A percentile compares a stretch with the other conserved stretches of the same genome.
Conservation (phyloP, 768 basidiomycete species). For the Boletus edulis region DNA sequence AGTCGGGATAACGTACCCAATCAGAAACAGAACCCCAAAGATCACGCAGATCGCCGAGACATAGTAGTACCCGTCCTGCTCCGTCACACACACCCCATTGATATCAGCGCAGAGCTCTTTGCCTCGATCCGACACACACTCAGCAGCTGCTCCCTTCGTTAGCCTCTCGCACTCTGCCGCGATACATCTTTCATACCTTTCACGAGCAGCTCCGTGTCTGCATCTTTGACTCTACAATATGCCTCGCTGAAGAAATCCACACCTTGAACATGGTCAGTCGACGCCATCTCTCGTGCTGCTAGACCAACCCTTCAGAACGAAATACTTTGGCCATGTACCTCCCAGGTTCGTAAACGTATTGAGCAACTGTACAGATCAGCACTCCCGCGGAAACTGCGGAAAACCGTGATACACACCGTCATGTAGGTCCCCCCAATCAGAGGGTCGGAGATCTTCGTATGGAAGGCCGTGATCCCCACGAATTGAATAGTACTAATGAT, state of each 20-base stretch:
- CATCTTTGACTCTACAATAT: conserved; percentile 71
- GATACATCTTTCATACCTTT: conserved; percentile 43
- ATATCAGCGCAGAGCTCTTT: conserved; percentile 73
- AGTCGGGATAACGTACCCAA: conserved; percentile 79
- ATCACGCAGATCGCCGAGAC: conserved; percentile 76
- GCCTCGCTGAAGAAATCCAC: conserved; percentile 89
- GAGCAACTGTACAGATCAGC: conserved; percentile 55
- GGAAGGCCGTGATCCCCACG: conserved; percentile 98
- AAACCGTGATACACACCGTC: conserved; percentile 63
- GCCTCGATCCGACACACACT: conserved; percentile 93
- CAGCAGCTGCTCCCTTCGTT: conserved; percentile 50
- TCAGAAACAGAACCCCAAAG: conserved; percentile 70
- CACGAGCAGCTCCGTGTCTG: conserved; percentile 47
- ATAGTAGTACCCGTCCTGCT: conserved; percentile 90
- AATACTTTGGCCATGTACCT: conserved; percentile 97
- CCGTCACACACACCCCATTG: conserved; percentile 77
- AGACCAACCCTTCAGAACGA: conserved; percentile 79
- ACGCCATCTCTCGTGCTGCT: neutral
- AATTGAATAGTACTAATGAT: conserved; percentile 88
- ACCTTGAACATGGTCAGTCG: conserved; percentile 40
- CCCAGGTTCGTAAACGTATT: conserved; percentile 97
- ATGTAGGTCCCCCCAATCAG: conserved; percentile 98
- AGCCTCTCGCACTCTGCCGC: neutral
- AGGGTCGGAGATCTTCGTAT: conserved; percentile 94
- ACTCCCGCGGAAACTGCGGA: neutral